Conservation (phyloP, 164 flowering plant genomes). For the Aristolochia fimbriata region DNA sequence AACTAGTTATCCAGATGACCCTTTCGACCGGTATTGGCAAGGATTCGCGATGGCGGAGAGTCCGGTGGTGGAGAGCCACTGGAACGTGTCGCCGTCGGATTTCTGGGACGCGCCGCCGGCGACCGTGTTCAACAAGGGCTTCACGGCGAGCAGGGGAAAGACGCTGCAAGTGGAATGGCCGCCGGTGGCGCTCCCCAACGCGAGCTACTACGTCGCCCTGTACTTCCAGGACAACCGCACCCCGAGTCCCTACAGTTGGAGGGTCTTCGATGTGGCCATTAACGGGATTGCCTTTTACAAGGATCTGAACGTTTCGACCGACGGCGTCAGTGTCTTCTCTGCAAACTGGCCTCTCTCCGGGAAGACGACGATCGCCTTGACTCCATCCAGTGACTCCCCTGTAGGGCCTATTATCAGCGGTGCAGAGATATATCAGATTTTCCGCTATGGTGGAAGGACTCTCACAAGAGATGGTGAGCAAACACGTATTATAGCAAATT, state of each 20-base stretch:
- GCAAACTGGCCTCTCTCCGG: conserved; percentile 70
- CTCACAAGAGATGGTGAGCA: conserved; percentile 59
- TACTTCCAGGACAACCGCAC: conserved; percentile 79
- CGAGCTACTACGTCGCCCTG: conserved; percentile 54
- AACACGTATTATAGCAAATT: too few species aligned
- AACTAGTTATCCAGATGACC: conserved; percentile 88
- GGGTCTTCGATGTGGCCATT: conserved; percentile 54
- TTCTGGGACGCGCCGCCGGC: conserved; percentile 92
- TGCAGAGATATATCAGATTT: conserved; percentile 55
- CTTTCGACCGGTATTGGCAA: conserved; percentile 75
- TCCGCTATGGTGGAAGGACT: conserved; percentile 58
- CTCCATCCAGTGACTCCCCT: conserved; percentile 29
- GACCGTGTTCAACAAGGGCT: conserved; percentile 30
- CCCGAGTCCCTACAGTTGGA: conserved; percentile 76
- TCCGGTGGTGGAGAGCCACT: conserved; percentile 33
- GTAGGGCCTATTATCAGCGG: conserved; percentile 87
- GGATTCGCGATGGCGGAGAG: conserved; percentile 38
- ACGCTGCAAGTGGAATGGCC: conserved; percentile 63
- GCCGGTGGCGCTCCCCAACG: conserved; percentile 29
- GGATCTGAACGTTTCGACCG: conserved; percentile 46
- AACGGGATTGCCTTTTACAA: conserved; percentile 50
- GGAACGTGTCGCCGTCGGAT: conserved; percentile 32
- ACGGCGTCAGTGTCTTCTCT: conserved; percentile 48
- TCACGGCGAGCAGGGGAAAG: conserved; percentile 69
- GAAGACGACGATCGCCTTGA: conserved; percentile 33